Evolutionary conservation across 202 grass and related monocot species (phyloP).

Genomic region (Tripidium arundinaceum): DNA sequence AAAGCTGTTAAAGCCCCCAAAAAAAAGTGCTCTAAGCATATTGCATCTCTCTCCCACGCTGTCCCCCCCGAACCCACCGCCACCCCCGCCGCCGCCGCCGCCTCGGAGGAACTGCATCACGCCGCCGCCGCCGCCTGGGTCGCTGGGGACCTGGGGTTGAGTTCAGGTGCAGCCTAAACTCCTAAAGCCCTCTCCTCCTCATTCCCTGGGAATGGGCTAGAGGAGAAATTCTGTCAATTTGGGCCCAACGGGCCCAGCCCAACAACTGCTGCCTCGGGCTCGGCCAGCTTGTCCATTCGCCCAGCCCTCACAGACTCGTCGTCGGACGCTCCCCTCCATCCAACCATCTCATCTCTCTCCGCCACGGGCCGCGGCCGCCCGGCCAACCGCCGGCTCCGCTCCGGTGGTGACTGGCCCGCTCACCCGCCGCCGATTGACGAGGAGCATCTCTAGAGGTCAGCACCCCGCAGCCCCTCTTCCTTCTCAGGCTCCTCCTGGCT

Average conservation of each 20-base stretch:
- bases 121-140: constrained; percentile 6
- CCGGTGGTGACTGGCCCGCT: background rate
- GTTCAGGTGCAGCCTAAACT: background rate
- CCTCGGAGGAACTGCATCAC: constrained; percentile 63
- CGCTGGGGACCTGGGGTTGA: no score
- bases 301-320: background rate
- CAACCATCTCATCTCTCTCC: constrained; percentile 4
- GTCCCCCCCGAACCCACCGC: constrained; percentile 2
- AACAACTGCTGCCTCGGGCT: background rate
- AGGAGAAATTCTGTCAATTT: background rate
- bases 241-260: background rate
- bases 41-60: constrained; percentile 7
- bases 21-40: background rate
- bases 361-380: background rate
- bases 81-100: background rate
- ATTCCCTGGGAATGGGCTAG: background rate
- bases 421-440: background rate
- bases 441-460: background rate
- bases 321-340: background rate
- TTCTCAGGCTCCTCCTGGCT: background rate
- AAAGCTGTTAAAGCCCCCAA: background rate
- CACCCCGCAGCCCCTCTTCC: background rate
- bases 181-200: background rate
- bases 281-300: background rate
- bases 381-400: background rate